Evolutionary conservation across 495 filamentous ascomycete genomes (phyloP), one percentile per base, ranked within the genome.

Genomic region (Mytilinidion resinicola): DNA sequence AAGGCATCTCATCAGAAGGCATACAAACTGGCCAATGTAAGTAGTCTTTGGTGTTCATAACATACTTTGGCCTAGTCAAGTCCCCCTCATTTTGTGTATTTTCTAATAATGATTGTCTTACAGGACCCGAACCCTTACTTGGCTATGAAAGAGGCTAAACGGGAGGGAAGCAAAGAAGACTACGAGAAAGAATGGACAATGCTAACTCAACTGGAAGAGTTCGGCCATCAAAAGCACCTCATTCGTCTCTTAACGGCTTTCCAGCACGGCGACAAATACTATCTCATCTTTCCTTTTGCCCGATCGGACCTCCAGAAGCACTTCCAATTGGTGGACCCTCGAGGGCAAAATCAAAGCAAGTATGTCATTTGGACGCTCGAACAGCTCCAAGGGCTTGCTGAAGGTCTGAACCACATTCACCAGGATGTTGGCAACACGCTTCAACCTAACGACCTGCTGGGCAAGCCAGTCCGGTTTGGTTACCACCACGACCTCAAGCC

Each of bases 401-500:
- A 52, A 12, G 49, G 49, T n/a, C 12, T 52, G 25, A 38, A 35
- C 14, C 19, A 52, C 9, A 35, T 52, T 3, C 49, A 52, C 35
- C 19, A 38, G 25, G 5, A 36, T 4, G 4, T 10, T 11, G 4
- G 11, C 12, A 52, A 12, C 30, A 30, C 2, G n/a, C 44, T 17
- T 4, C 12, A n/a, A 11, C n/a, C 12, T 9, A 48, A 11, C 21
- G 10, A 11, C 10, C 4, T n/a, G 19, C 44, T 15, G 19, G 25
- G 25, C 25, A 30, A 30, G 25, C 14, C 44, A 48, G n/a, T 21
- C 10, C 6, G 19, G 19, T 19, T 25, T n/a, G 49, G 49, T 4
- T 52, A 52, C 25, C 49, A 52, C 25, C 49, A 52, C 25, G 49
- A 52, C 30, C 49, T 52, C n/a, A 52, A 52, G 30, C 49, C 49